Evolutionary conservation across 2,329 filamentous ascomycete genomes (phyloP), one percentile per base, ranked within the genome.

Genomic region (Pseudocercospora crystallina): DNA sequence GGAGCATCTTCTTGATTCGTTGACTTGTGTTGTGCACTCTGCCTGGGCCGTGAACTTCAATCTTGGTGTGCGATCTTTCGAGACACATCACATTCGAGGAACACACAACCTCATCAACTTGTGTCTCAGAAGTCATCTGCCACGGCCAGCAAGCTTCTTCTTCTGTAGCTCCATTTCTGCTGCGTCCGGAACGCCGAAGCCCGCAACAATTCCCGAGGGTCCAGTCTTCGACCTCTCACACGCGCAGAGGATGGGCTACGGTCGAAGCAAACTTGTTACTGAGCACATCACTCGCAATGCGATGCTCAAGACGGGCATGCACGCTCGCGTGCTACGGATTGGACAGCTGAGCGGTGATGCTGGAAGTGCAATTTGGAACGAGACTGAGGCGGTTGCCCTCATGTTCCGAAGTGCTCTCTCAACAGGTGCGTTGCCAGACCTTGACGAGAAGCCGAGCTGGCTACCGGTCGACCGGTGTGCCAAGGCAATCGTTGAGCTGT

Each of bases 401-500:
- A 65, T 78, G 17, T 58, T 77, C 4, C 51, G 69, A 3, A 73
- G 69, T 44, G 73, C 72, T 0, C 55, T 67, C 5, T 61, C 69
- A 8, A 56, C 75, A 1, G 65, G 69, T 0, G 61, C 60, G 3
- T 37, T 78, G 1, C 75, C 76, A 0, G 55, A 62, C 5, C 56
- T 78, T 3, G 71, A 70, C 1, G 32, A 60, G 1, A 53, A 53
- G 1, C 61, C 77, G 2, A 71, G 76, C 44, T 78, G 75, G 74
- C 53, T 78, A 2, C 75, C 75, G 0, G 67, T 75, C 9, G 75
- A 78, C 42, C 30, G 69, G 0, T 62, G 74, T 4, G 69, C 70
- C 2, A 60, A 68, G 20, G 51, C 52, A 8, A 42, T 58, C 15
- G 38, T 45, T 4, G 49, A 58, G 35, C 36, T 58, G 13, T 47